Evolutionary conservation across 495 filamentous ascomycete species (phyloP), one percentile per base, ranked within the genome.

Genomic region (Apodospora peruviana): DNA sequence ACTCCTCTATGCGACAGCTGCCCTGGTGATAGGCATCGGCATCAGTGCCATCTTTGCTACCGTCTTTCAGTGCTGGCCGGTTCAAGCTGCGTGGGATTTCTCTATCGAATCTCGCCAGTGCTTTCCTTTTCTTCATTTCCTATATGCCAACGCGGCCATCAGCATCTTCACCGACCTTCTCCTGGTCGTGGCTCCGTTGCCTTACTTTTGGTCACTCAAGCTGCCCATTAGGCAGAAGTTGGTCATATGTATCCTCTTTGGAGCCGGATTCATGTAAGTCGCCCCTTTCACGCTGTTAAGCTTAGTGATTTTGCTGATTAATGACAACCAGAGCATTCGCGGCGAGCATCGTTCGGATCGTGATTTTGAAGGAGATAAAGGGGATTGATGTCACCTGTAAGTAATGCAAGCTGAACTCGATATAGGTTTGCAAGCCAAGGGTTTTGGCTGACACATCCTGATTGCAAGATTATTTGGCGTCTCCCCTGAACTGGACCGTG

Each of bases 31-130:
- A 3, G 72, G 68, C 48, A 56, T 67, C 5, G 56, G 60, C 19
- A 55, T 72, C 22, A 63, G 61, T 39, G 70, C 71, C 49, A 67
- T 74, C 27, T 65, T 71, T 21, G 60, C 68, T 8, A 71, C 66
- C 21, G 60, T 78, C 34, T 71, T 77, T 41, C 70, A 76, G 50
- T 80, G 75, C 49, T 58, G 39, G 0, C 75, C 72, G 0, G 59
- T 79, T 17, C 27, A 61, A 24, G 67, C 65, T 14, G 62, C 67
- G 10, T 79, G 71, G 72, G 59, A 75, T 40, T 64, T 64, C 0
- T 53, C 46, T 5, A 41, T 58, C 16, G 43, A 67, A 16, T 59
- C 62, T 0, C 61, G 68, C 0, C 47, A 56, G 11, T 78, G 75
- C 47, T 71, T 72, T 44, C 58, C 66, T 16, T 64, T 74, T 36